Base-by-base conservation (phyloP, 495 filamentous ascomycete species). In the Chlorociboria aeruginascens region DNA sequence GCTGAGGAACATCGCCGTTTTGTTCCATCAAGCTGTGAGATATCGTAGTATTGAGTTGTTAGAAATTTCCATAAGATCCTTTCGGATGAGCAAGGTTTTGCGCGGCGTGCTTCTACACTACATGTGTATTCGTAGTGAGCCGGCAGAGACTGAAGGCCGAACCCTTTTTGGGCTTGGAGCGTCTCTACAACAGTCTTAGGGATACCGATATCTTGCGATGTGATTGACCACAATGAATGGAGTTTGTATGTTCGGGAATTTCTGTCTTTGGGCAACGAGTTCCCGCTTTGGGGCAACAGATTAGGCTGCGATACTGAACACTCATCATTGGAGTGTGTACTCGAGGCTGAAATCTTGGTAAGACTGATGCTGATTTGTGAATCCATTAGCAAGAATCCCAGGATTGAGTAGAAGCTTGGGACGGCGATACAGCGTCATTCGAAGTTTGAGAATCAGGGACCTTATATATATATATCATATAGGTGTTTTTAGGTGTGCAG, bases 21-120 rank as follows among this genome's bases (percentile, higher is more conserved):
- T 48, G 25, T 42, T 14, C 12, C 45, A 35, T 48, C 36, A 25
- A 48, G 45, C 45, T 32, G 7, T 48, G 30, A 48, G 37, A 48
- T 41, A 25, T 39, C 14, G 41, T 41, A 40, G 37, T 48, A 48
- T 14, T 31, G 41, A 41, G 45, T 41, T 40, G 28, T 40, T 36
- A 48, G 36, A 16, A 48, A 48, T 48, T 35, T 48, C 36, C 30
- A 48, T 48, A 48, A 48, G 45, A 48, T 48, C 25, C 30, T 48
- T 6, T 48, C 25, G 41, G 41, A 35, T 41, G 45, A 31, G 36
- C 36, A 2, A 25, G 20, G 20, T 25, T 1, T 25, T 25, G 20
- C 20, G 20, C 20, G 36, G 32, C 28, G 35, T 48, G 35, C 41
- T 40, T 48, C 36, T 36, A 48, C 30, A 39, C 9, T 41, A 42